These are phyloP conservation scores for Halophytophthora batemanensis DNA, from an alignment of 352 stramenopile genomes.

Conservation along the genomic window DNA sequence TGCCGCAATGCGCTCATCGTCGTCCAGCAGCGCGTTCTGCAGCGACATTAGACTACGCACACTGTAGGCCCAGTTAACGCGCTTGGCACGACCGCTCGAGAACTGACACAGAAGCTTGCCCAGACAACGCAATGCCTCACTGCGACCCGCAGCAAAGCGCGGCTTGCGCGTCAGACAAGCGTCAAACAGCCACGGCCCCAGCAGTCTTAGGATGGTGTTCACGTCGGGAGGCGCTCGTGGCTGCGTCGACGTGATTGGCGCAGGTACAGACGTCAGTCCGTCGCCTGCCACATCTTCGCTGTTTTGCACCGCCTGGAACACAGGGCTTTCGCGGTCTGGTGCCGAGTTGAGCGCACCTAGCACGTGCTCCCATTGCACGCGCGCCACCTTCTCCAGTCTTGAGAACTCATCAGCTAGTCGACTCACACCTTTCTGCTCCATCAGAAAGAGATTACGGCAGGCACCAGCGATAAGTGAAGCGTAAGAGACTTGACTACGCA, in stretches of 20 bases:
- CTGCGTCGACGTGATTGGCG: constrained; percentile 22
- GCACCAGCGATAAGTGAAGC: too few relatives aligned
- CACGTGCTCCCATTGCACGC: constrained; percentile 74
- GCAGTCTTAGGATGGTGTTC: constrained; percentile 75
- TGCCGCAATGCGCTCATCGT: constrained; percentile 76
- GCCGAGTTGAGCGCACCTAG: constrained; percentile 59
- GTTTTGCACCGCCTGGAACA: constrained; percentile 48
- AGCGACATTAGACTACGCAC: constrained; percentile 82
- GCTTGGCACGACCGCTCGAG: constrained; percentile 68
- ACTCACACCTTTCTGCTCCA: constrained; percentile 68
- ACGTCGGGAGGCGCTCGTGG: constrained; percentile 74
- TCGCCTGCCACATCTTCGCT: constrained; percentile 20
- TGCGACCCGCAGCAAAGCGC: constrained; percentile 67
- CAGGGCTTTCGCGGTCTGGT: constrained; percentile 35
- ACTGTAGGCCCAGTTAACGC: constrained; percentile 79
- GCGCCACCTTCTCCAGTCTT: constrained; percentile 55
- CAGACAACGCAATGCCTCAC: constrained; percentile 73
- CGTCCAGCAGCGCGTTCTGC: constrained; percentile 72
- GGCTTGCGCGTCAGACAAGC: constrained; percentile 70
- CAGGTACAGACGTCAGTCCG: constrained; percentile 10
- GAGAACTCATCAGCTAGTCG: constrained; percentile 77
- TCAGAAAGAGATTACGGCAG: too few relatives aligned
- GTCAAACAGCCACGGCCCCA: constrained; percentile 86
- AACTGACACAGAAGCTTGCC: constrained; percentile 73
- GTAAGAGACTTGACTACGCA: background rate